Conservation (phyloP, 1,284 basidiomycete species). For the Ustilago trichophora region DNA sequence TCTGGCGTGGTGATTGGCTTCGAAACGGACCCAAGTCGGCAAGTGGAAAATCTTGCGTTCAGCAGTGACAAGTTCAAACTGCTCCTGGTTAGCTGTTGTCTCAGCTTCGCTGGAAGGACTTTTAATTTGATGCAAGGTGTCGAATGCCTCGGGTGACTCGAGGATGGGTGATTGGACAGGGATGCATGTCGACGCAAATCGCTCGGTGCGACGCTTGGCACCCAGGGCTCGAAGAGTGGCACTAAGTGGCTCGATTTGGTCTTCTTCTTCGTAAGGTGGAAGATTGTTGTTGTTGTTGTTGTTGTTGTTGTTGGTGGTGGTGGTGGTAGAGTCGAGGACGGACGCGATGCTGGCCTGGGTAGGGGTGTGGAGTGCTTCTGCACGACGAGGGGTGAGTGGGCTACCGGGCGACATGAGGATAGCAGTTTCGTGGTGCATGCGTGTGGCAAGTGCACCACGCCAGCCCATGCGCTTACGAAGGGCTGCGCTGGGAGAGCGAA, state of each 20-base stretch:
- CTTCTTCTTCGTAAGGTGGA: neutral
- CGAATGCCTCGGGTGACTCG: neutral
- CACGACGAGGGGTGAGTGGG: slow-evolving; percentile 31
- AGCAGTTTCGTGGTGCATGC: slow-evolving; percentile 1
- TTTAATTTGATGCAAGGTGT: neutral
- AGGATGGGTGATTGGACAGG: slow-evolving; percentile 1
- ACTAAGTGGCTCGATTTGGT: slow-evolving; percentile 19
- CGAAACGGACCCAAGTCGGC: slow-evolving; percentile 23
- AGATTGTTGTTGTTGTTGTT: too few species aligned
- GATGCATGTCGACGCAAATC: slow-evolving; percentile 11
- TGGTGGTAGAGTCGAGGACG: neutral
- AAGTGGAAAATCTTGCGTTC: slow-evolving; percentile 18
- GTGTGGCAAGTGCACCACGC: slow-evolving; percentile 3
- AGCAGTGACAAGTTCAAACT: slow-evolving; percentile 14
- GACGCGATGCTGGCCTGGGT: slow-evolving; percentile 20
- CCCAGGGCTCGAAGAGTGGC: slow-evolving; percentile 37
- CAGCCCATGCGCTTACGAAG: slow-evolving; percentile 34
- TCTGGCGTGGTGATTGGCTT: slow-evolving; percentile 23
- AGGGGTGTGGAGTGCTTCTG: slow-evolving; percentile 23
- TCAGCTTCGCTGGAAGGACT: slow-evolving; percentile 3
- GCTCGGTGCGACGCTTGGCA: slow-evolving; percentile 20
- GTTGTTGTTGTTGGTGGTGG: too few species aligned
- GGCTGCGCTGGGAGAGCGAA: neutral
- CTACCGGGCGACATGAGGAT: slow-evolving; percentile 33
- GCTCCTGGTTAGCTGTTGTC: neutral